These are phyloP conservation scores for Fraxinus excelsior DNA, from an alignment of 257 asterid species.

Conservation along the genomic window DNA sequence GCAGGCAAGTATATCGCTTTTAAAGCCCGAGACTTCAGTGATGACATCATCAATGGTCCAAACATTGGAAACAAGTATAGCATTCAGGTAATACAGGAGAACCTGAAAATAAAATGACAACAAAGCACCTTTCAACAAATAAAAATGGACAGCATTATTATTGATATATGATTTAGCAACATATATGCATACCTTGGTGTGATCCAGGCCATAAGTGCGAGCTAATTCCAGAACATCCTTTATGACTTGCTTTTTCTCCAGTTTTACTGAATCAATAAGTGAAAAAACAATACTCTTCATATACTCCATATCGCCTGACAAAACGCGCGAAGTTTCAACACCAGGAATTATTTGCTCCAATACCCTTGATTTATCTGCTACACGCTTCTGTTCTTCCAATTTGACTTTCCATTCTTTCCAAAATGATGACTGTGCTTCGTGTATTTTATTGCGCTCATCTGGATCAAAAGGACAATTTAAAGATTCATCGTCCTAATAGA, in stretches of 20 bases:
- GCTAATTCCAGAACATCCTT: constrained; percentile 66
- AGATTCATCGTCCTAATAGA: constrained; percentile 2
- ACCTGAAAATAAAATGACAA: constrained; percentile 55
- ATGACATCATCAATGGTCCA: constrained; percentile 73
- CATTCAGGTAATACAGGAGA: constrained; percentile 67
- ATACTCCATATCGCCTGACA: constrained; percentile 80
- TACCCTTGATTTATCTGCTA: constrained; percentile 82
- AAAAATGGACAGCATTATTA: constrained; percentile 11
- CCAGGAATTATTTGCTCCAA: constrained; percentile 92
- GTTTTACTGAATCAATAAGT: constrained; percentile 69
- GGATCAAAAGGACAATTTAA: constrained; percentile 32
- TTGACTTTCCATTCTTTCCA: constrained; percentile 98
- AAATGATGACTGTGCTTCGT: constrained; percentile 86
- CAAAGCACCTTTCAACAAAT: constrained; percentile 16
- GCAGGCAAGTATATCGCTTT: constrained; percentile 55
- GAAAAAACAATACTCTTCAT: constrained; percentile 65
- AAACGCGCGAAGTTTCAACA: constrained; percentile 78
- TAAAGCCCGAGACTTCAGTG: constrained; percentile 61
- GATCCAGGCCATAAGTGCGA: constrained; percentile 69
- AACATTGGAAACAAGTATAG: constrained; percentile 69
- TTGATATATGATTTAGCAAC: constrained; percentile 12
- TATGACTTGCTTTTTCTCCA: constrained; percentile 72
- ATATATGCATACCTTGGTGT: constrained; percentile 55
- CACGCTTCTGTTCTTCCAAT: constrained; percentile 82
- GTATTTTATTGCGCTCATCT: constrained; percentile 77